Evolutionary conservation across 2,329 filamentous ascomycete species (phyloP).

Genomic region (Pseudogymnoascus destructans): DNA sequence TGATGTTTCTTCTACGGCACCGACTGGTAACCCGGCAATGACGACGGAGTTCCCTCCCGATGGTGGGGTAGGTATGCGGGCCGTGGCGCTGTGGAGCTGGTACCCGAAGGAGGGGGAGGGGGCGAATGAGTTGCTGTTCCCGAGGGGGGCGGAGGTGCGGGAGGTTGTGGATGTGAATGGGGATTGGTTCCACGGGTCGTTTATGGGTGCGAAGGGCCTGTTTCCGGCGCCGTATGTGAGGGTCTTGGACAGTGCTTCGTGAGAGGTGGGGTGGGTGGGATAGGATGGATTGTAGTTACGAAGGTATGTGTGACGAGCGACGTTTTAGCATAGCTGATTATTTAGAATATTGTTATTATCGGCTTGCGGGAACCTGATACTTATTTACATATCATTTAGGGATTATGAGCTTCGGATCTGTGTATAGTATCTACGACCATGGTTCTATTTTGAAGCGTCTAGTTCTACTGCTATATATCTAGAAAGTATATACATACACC

Average conservation of each 20-base stretch:
- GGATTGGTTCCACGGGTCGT: constrained; percentile 81
- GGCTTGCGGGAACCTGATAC: not conserved
- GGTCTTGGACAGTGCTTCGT: constrained; percentile 26
- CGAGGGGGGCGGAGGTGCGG: constrained; percentile 65
- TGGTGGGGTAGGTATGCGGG: constrained; percentile 54
- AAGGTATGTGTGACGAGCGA: not conserved
- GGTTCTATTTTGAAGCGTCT: not conserved
- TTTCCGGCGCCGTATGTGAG: constrained; percentile 70
- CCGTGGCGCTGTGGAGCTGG: constrained; percentile 62
- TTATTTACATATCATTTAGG: not conserved
- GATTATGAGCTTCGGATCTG: not conserved
- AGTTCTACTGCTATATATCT: not conserved
- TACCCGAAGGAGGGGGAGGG: constrained; percentile 50
- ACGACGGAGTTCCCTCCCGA: constrained; percentile 51
- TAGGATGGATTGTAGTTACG: not conserved
- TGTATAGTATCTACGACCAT: not conserved
- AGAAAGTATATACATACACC: not conserved
- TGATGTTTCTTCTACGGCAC: constrained; percentile 35
- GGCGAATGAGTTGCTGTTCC: constrained; percentile 71
- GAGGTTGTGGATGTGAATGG: constrained; percentile 82
- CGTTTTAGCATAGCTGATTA: constrained; percentile 1
- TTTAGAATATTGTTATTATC: not conserved
- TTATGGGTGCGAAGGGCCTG: constrained; percentile 65
- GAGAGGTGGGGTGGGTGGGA: not conserved
- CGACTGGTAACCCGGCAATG: constrained; percentile 20